Percentiles rank a stretch among this genome's conserved stretches.
Evolutionary conservation across 2,329 filamentous ascomycete species (phyloP).

Genomic region (Hypoxylon sp.): DNA sequence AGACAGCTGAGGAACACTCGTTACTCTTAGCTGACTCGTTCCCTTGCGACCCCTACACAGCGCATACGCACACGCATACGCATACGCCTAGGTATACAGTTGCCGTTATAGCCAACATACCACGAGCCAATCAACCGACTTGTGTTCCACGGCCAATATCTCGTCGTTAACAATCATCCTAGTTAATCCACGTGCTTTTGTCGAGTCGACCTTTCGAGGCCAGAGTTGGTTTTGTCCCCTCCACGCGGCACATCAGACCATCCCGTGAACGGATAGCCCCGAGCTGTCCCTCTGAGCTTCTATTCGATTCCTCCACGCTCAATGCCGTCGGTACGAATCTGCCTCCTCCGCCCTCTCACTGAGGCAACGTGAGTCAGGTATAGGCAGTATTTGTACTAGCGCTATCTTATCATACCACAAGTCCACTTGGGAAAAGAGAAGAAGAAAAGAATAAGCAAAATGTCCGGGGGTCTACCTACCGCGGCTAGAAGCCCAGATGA

Average conservation of each 20-base stretch:
- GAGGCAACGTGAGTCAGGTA: constrained; percentile 61
- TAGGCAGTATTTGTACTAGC: constrained; percentile 44
- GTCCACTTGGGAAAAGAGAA: constrained; percentile 30
- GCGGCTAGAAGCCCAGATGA: constrained; percentile 49
- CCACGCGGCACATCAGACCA: constrained; percentile 36
- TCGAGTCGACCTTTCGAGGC: constrained; percentile 37
- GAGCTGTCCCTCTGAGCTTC: constrained; percentile 39
- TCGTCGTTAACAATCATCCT: constrained; percentile 29
- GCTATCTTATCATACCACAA: constrained; percentile 29
- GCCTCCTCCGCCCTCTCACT: constrained; percentile 61
- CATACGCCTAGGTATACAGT: constrained; percentile 13
- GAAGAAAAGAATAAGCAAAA: constrained; percentile 27
- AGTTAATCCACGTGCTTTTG: constrained; percentile 38
- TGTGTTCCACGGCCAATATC: constrained; percentile 32
- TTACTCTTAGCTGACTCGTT: constrained; percentile 20
- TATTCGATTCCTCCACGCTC: constrained; percentile 42
- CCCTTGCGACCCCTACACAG: constrained; percentile 13
- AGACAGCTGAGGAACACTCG: constrained; percentile 15
- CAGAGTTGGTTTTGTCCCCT: constrained; percentile 11
- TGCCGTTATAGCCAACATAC: constrained; percentile 27
- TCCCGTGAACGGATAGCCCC: constrained; percentile 40
- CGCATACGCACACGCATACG: not conserved
- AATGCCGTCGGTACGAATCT: constrained; percentile 58
- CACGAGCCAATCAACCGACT: constrained; percentile 33
- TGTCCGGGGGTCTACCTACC: constrained; percentile 49